Evolutionary conservation across 2,329 filamentous ascomycete genomes (phyloP).

Genomic region (Zymoseptoria crescenta): DNA sequence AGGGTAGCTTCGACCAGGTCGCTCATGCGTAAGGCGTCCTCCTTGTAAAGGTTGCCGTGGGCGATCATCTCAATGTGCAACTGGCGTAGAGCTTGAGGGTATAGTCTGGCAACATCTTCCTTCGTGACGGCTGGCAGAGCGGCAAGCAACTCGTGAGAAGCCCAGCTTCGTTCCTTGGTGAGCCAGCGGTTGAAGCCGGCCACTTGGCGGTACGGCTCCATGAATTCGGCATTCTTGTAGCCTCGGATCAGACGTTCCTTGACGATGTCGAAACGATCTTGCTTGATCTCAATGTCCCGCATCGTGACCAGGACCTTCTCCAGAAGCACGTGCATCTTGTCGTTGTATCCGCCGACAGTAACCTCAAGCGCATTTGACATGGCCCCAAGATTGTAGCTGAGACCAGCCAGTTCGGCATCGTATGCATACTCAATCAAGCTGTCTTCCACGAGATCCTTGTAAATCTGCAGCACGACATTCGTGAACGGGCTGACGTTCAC

Average conservation of each 20-base stretch:
- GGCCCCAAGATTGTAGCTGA: slow-evolving; percentile 71
- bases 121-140: slow-evolving; percentile 69
- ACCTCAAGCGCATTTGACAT: slow-evolving; percentile 68
- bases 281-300: slow-evolving; percentile 71
- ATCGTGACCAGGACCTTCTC: slow-evolving; percentile 82
- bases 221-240: slow-evolving; percentile 79
- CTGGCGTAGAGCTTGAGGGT: slow-evolving; percentile 71
- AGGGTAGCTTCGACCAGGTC: slow-evolving; percentile 73
- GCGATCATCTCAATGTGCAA: slow-evolving; percentile 80
- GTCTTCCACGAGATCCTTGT: slow-evolving; percentile 79
- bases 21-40: slow-evolving; percentile 79
- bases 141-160: slow-evolving; percentile 69
- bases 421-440: slow-evolving; percentile 90
- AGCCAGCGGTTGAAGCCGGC: slow-evolving; percentile 76
- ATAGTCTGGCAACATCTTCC: slow-evolving; percentile 68
- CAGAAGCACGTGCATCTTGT: slow-evolving; percentile 84
- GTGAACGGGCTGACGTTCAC: slow-evolving; percentile 73
- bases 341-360: slow-evolving; percentile 84
- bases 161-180: slow-evolving; percentile 65
- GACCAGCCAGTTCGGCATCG: slow-evolving; percentile 84
- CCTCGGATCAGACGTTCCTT: slow-evolving; percentile 73
- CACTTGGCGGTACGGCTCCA: slow-evolving; percentile 84
- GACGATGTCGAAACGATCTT: slow-evolving; percentile 85
- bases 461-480: slow-evolving; percentile 68
- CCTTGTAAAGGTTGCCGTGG: slow-evolving; percentile 90